Evolutionary conservation across 2,329 filamentous ascomycete species (phyloP).

Genomic region (Aspergillus pseudonomiae): DNA sequence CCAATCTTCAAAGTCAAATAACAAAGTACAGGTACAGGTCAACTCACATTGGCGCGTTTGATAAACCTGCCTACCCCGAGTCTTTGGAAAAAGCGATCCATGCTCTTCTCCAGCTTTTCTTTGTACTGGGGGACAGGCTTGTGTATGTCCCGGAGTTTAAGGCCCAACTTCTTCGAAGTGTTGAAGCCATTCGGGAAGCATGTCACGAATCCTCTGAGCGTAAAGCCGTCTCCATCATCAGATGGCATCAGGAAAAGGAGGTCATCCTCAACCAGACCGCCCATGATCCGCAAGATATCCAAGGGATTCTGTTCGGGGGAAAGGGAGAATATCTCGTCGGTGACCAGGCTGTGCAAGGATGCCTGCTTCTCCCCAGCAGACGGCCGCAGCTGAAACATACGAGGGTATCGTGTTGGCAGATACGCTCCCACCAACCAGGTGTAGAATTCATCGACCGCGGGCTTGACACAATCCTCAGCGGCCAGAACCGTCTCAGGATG

Average conservation of each 20-base stretch:
- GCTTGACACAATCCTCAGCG: not conserved
- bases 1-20: no score
- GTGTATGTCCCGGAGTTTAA: constrained; percentile 23
- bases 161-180: constrained; percentile 17
- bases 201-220: constrained; percentile 18
- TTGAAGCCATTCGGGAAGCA: constrained; percentile 26
- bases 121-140: constrained; percentile 29
- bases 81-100: constrained; percentile 34
- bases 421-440: not conserved
- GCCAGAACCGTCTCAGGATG: not conserved
- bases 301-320: not conserved
- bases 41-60: constrained; percentile 22
- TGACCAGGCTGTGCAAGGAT: not conserved
- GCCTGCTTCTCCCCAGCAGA: not conserved
- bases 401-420: not conserved
- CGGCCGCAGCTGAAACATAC: not conserved
- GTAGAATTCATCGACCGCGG: constrained; percentile 6
- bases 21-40: not conserved
- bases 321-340: not conserved
- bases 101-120: constrained; percentile 33
- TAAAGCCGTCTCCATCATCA: constrained; percentile 8
- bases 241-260: constrained; percentile 4
- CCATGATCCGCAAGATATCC: not conserved
- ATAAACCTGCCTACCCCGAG: constrained; percentile 28
- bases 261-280: constrained; percentile 2